Conservation (phyloP, 352 stramenopile genomes). For the Pythium aquatile region DNA sequence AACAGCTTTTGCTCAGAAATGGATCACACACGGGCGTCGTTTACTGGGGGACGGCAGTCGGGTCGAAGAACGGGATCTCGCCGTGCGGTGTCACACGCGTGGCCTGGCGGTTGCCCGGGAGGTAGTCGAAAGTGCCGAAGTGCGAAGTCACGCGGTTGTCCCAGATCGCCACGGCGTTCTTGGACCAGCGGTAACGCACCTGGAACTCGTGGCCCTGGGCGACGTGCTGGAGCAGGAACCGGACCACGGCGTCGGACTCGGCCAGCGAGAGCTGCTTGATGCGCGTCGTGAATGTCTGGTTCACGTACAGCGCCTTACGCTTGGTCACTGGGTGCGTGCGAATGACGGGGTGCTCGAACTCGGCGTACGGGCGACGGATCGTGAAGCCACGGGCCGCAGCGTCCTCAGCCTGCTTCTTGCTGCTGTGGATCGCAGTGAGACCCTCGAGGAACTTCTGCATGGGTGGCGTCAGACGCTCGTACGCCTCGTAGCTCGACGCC, state of each 20-base stretch:
- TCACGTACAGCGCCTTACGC: conserved; percentile 41
- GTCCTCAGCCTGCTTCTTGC: conserved; percentile 35
- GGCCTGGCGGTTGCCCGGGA: conserved; percentile 38
- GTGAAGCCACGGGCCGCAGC: conserved; percentile 26
- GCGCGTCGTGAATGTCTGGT: conserved; percentile 36
- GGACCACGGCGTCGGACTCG: conserved; percentile 36
- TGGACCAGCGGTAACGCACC: conserved; percentile 34
- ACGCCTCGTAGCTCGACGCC: conserved; percentile 43
- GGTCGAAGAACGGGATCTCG: conserved; percentile 30
- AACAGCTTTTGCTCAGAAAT: too few relatives aligned
- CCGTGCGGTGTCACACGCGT: conserved; percentile 35
- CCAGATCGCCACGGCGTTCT: conserved; percentile 36
- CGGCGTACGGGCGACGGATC: conserved; percentile 34
- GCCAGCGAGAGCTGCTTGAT: conserved; percentile 36
- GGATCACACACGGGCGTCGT: too few relatives aligned
- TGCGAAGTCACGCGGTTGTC: conserved; percentile 38
- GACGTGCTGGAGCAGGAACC: conserved; percentile 30
- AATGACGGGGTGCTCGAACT: conserved; percentile 41
- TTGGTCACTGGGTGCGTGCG: conserved; percentile 41
- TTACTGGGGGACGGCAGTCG: background rate
- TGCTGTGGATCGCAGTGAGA: conserved; percentile 47
- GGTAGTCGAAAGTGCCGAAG: conserved; percentile 38
- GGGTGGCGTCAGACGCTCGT: conserved; percentile 37
- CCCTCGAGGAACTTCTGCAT: conserved; percentile 42
- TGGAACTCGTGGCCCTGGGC: conserved; percentile 37